Conservation (phyloP, 2,329 filamentous ascomycete species). For the Parascedosporium putredinis region DNA sequence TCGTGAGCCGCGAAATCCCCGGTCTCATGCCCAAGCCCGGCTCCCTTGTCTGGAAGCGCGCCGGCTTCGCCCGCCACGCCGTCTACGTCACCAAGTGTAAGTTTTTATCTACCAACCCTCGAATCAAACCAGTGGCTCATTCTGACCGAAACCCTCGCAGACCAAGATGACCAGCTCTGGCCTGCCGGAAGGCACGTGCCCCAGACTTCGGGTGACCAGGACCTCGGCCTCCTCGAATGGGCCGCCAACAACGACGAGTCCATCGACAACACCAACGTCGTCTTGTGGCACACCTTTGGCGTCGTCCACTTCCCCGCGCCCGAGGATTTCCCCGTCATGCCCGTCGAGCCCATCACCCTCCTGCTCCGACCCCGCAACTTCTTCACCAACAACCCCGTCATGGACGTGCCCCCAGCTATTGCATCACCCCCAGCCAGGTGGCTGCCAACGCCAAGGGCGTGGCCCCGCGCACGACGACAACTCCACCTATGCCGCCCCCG, state of each 20-base stretch:
- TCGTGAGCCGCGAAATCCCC: constrained; percentile 78
- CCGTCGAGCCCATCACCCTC: constrained; percentile 72
- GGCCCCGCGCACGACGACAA: neutral
- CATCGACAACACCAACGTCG: constrained; percentile 74
- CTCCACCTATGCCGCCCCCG: neutral
- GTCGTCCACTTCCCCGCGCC: constrained; percentile 81
- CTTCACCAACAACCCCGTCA: constrained; percentile 66
- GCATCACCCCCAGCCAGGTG: constrained; percentile 61
- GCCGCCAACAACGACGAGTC: constrained; percentile 57
- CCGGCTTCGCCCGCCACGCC: constrained; percentile 76
- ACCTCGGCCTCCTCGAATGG: constrained; percentile 64
- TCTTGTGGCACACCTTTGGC: constrained; percentile 91
- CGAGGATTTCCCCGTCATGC: constrained; percentile 91
- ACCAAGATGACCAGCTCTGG: constrained; percentile 71
- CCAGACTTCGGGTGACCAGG: constrained; percentile 73
- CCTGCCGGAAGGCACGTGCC: constrained; percentile 81
- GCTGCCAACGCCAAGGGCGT: constrained; percentile 32
- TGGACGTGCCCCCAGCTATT: constrained; percentile 71
- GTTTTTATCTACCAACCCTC: constrained; percentile 15
- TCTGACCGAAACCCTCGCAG: constrained; percentile 32
- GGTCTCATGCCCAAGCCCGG: constrained; percentile 68
- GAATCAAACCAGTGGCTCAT: neutral
- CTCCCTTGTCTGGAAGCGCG: constrained; percentile 78
- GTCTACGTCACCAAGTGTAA: constrained; percentile 84
- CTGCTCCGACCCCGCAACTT: constrained; percentile 73